phyloP scores from a whole-genome alignment of 2,329 filamentous ascomycete genomes.

The Aspergillus caelatus region DNA sequence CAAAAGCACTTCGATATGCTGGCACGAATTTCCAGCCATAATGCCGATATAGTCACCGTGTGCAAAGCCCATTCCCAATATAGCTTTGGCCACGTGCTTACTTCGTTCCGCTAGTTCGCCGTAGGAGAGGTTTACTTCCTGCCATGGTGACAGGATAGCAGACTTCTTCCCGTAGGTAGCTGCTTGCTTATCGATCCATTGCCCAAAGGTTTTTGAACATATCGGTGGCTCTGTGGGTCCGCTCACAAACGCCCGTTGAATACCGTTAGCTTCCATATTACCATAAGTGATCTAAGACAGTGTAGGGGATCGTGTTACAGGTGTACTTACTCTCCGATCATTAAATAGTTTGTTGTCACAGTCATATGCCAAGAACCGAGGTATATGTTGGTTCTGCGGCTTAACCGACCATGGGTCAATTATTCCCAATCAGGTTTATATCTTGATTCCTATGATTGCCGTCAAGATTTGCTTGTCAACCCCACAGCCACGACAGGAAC shows the following conservation, averaged over 20 bases:
- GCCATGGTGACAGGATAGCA: background rate
- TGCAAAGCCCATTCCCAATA: background rate
- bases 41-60: background rate
- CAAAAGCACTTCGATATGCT: background rate
- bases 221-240: background rate
- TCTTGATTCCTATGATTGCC: background rate
- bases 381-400: background rate
- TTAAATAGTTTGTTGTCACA: no score
- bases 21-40: background rate
- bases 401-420: background rate
- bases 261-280: background rate
- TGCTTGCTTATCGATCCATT: background rate
- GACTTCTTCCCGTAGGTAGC: background rate
- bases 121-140: background rate
- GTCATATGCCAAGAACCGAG: no score
- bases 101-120: background rate
- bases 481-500: no score
- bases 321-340: no score
- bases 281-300: no score
- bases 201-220: background rate
- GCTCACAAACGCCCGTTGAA: background rate
- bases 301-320: no score
- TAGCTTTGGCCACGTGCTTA: background rate
- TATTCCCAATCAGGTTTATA: background rate
- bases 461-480: background rate